Conservation (phyloP, 352 stramenopile genomes). For the Pythium grandisporangium region DNA sequence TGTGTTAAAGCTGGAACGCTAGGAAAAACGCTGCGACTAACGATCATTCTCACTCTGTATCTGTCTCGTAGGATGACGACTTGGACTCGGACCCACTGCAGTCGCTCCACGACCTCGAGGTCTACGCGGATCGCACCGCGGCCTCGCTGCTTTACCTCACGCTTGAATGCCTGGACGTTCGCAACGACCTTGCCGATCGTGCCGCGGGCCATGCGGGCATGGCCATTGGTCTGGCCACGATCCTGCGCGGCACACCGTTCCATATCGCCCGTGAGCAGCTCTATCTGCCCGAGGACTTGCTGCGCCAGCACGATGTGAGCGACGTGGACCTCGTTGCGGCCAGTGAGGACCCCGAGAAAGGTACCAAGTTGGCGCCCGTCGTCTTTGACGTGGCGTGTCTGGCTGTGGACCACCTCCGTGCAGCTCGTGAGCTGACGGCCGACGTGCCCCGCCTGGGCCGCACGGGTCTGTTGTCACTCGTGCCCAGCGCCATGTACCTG, state of each 20-base stretch:
- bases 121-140: conserved; percentile 83
- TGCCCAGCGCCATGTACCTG: conserved; percentile 54
- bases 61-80: conserved; percentile 52
- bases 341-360: conserved; percentile 42
- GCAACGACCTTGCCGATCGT: conserved; percentile 62
- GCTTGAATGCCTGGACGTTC: conserved; percentile 77
- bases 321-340: conserved; percentile 47
- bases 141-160: conserved; percentile 87
- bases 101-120: conserved; percentile 66
- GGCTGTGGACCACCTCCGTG: conserved; percentile 73
- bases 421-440: conserved; percentile 43
- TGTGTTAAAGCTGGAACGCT: no score
- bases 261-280: conserved; percentile 58
- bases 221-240: conserved; percentile 75
- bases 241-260: conserved; percentile 69
- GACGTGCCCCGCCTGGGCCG: conserved; percentile 42
- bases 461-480: conserved; percentile 59
- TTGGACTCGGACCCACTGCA: conserved; percentile 70
- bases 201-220: conserved; percentile 81
- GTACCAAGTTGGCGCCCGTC: conserved; percentile 66
- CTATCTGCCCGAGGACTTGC: conserved; percentile 76
- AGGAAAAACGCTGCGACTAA: no score
- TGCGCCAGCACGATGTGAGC: conserved; percentile 57
- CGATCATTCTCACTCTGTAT: not conserved
- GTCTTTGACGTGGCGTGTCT: conserved; percentile 85